Evolutionary conservation across 2,329 filamentous ascomycete species (phyloP), one percentile per base, ranked within the genome.

Genomic region (Rugonectria rugulosa): DNA sequence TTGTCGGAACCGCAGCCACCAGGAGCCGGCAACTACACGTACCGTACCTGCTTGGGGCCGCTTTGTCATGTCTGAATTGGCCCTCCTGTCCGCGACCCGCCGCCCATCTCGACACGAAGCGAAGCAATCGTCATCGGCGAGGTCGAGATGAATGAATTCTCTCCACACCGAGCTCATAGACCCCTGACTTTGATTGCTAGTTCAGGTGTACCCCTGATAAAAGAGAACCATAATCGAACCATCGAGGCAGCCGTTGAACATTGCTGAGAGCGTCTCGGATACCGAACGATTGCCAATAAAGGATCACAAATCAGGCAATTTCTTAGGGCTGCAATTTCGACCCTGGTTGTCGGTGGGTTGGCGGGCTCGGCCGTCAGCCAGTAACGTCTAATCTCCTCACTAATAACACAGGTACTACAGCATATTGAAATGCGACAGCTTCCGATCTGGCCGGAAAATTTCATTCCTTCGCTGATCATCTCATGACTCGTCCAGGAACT

Each of bases 401-500:
- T 46, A 6, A 34, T 40, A n/a, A n/a, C n/a, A n/a, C n/a, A n/a
- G n/a, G n/a, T n/a, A n/a, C n/a, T n/a, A n/a, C n/a, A n/a, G 19
- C 24, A 34, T 26, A 29, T 49, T 55, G 40, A 46, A 42, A 19
- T 24, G 21, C 36, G 17, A 34, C 38, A 26, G 23, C 27, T 24
- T 29, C 37, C 37, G 26, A 42, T 32, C 21, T 17, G 27, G 27
- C 46, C 27, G 21, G n/a, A 47, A 27, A 3, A 42, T 26, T 19
- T 27, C 20, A 45, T 50, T 15, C 21, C 29, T 20, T 41, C 11
- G 29, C 21, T 24, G 11, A 32, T 38, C 36, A 26, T 26, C 19
- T 14, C 36, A 48, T 55, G 46, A 46, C 53, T 50, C 53, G 53
- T 7, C 20, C 23, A 21, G 40, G 11, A 49, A 29, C 29, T 14